These are phyloP conservation scores for Entomortierella lignicola DNA, from an alignment of 192 early-diverging fungal genomes.

Conservation along the genomic window DNA sequence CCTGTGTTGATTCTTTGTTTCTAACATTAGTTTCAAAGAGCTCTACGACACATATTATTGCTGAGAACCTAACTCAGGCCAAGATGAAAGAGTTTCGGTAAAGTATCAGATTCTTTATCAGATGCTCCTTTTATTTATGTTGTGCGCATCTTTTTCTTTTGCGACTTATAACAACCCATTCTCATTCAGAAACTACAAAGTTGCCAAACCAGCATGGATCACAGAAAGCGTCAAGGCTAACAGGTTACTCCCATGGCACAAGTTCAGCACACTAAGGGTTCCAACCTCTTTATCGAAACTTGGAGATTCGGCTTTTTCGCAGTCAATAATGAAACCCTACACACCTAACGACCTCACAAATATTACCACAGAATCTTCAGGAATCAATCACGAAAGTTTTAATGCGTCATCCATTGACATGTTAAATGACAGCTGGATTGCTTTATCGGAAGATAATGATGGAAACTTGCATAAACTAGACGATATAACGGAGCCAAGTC, in stretches of 20 bases:
- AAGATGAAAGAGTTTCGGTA: constrained; percentile 74
- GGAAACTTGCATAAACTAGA: too few species aligned
- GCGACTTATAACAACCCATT: not conserved
- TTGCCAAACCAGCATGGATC: constrained; percentile 83
- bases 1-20: not conserved
- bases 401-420: too few species aligned
- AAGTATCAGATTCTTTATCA: not conserved
- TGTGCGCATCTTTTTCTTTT: too few species aligned
- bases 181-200: constrained; percentile 64
- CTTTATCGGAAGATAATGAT: too few species aligned
- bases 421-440: too few species aligned
- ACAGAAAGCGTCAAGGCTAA: constrained; percentile 71
- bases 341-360: not conserved
- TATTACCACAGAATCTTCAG: too few species aligned
- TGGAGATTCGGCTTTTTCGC: constrained; percentile 1
- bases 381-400: too few species aligned
- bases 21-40: constrained; percentile 64
- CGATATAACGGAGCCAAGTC: too few species aligned
- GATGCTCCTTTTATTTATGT: not conserved
- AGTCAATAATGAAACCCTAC: not conserved
- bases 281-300: constrained; percentile 23
- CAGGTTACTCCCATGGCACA: constrained; percentile 74
- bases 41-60: constrained; percentile 75
- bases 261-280: constrained; percentile 59
- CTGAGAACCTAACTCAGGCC: constrained; percentile 69